Percentiles rank a stretch among this genome's conserved stretches.
These are phyloP conservation scores for Leptodontidium sp. DNA, from an alignment of 2,329 filamentous ascomycete genomes.

Conservation along the genomic window DNA sequence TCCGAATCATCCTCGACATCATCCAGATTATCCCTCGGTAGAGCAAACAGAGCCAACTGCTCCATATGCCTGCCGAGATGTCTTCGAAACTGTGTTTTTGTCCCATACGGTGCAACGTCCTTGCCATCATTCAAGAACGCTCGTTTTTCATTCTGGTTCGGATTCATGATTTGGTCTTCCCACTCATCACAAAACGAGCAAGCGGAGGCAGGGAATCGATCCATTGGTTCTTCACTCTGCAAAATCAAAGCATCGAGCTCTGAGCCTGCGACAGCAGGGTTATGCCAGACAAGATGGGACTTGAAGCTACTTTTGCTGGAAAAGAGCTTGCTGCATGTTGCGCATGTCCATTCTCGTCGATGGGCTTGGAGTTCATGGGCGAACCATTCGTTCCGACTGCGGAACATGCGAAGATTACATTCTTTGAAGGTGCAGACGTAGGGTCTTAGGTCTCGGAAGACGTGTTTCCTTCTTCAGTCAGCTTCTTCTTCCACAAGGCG, in stretches of 20 bases:
- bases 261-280: conserved; percentile 19
- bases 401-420: conserved; percentile 45
- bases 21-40: conserved; percentile 27
- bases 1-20: conserved; percentile 25
- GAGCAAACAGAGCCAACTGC: conserved; percentile 41
- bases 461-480: conserved; percentile 41
- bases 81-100: conserved; percentile 33
- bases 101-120: conserved; percentile 28
- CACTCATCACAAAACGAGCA: conserved; percentile 47
- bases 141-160: conserved; percentile 26
- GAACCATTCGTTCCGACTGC: conserved; percentile 46
- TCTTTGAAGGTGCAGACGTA: conserved; percentile 49
- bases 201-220: conserved; percentile 36
- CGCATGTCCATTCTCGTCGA: conserved; percentile 43
- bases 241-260: conserved; percentile 39
- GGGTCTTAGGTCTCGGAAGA: conserved; percentile 47
- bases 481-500: neutral
- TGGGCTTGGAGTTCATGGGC: conserved; percentile 47
- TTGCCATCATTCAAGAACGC: conserved; percentile 25
- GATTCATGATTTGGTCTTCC: conserved; percentile 31
- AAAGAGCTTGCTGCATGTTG: conserved; percentile 35
- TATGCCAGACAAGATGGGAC: conserved; percentile 32
- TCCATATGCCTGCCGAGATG: conserved; percentile 43
- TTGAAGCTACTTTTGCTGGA: conserved; percentile 27
- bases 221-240: conserved; percentile 39